These are phyloP conservation scores for Globisporangium solare DNA, from an alignment of 352 stramenopile species.

Conservation along the genomic window DNA sequence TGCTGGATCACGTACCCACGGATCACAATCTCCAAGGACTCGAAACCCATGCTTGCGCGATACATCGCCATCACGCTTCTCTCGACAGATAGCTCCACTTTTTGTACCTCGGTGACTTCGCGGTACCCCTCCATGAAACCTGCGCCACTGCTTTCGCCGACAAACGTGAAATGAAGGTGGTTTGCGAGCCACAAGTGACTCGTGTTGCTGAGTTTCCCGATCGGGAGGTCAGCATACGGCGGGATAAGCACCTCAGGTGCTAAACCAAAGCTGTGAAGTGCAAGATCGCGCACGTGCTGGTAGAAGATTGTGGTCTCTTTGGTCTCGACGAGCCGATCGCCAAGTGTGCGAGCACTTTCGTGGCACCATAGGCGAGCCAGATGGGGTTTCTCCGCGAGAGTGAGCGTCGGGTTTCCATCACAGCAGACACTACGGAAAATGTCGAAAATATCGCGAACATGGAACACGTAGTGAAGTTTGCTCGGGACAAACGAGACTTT, in stretches of 20 bases:
- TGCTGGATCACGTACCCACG: conserved; percentile 55
- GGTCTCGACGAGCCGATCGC: conserved; percentile 39
- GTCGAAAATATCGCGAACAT: conserved; percentile 29
- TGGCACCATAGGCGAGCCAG: conserved; percentile 72
- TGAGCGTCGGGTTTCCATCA: conserved; percentile 24
- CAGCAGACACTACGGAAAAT: conserved; percentile 43
- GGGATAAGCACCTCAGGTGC: conserved; percentile 35
- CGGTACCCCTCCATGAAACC: conserved; percentile 43
- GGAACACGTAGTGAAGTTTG: conserved; percentile 59
- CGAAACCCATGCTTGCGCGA: conserved; percentile 17
- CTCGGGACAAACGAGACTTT: conserved; percentile 19
- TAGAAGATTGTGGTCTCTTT: conserved; percentile 37
- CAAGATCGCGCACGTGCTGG: conserved; percentile 39
- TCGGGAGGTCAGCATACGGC: conserved; percentile 7
- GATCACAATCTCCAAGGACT: conserved; percentile 44
- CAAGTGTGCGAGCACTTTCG: conserved; percentile 47
- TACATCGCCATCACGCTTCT: conserved; percentile 58
- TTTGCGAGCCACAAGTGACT: conserved; percentile 37
- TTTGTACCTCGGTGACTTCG: conserved; percentile 48
- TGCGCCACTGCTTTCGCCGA: conserved; percentile 37
- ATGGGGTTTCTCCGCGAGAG: conserved; percentile 37
- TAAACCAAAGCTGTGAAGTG: conserved; percentile 37
- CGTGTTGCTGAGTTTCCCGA: conserved; percentile 15
- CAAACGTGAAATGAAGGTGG: conserved; percentile 51
- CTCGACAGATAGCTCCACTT: conserved; percentile 48